phyloP scores from a whole-genome alignment of 1,284 basidiomycete species.

The Rhodotorula glutinis region DNA sequence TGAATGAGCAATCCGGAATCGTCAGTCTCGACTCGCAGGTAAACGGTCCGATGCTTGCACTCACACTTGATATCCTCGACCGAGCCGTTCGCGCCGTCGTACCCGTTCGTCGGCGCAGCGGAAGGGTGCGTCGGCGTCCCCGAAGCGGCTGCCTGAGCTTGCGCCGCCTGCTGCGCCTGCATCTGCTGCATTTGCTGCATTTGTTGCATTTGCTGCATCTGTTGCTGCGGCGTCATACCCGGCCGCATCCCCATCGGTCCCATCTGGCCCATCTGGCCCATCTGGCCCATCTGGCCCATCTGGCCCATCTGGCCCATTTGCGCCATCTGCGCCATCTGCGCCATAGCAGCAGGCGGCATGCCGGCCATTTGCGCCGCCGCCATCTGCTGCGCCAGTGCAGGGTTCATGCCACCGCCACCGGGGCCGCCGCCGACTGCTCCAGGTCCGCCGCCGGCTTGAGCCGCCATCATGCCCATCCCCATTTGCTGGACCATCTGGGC shows the following conservation, averaged over 20 bases:
- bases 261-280: not conserved
- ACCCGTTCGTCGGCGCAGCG: no score
- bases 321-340: conserved; percentile 4
- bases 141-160: not conserved
- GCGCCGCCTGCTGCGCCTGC: not conserved
- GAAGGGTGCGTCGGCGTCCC: no score
- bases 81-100: not conserved
- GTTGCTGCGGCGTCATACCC: conserved; percentile 3
- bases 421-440: conserved; percentile 44
- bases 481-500: conserved; percentile 21
- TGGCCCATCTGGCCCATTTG: conserved; percentile 3
- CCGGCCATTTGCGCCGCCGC: not conserved
- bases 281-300: not conserved
- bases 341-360: not conserved
- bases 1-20: not conserved
- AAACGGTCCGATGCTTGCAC: no score
- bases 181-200: conserved; percentile 6
- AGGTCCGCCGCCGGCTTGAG: conserved; percentile 41
- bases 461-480: conserved; percentile 19
- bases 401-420: conserved; percentile 44
- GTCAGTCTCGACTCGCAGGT: no score
- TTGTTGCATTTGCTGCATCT: conserved; percentile 3
- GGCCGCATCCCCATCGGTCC: not conserved
- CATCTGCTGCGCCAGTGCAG: conserved; percentile 18
- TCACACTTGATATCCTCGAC: conserved; percentile 13